Percentiles rank a stretch among this genome's conserved stretches.
Conservation (phyloP, 352 stramenopile genomes). For the Phytopythium oedochilum region DNA sequence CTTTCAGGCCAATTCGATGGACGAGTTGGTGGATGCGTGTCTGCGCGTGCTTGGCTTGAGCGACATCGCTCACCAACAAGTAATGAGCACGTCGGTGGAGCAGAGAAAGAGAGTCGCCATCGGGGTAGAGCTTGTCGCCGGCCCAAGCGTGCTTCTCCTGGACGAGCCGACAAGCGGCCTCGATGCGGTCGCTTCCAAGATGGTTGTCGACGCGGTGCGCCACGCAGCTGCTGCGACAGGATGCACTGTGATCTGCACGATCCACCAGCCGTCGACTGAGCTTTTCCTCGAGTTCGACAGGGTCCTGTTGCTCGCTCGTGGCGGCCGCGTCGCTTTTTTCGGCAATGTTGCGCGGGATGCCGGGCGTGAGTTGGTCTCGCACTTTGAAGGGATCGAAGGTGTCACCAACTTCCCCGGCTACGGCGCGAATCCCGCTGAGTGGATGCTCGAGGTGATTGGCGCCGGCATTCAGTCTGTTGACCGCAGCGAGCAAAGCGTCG, state of each 20-base stretch:
- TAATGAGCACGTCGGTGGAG: slow-evolving; percentile 26
- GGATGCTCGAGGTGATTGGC: too few species aligned
- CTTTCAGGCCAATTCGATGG: slow-evolving; percentile 22
- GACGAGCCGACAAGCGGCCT: slow-evolving; percentile 81
- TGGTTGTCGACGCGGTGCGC: slow-evolving; percentile 79
- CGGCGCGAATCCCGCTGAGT: slow-evolving; percentile 79
- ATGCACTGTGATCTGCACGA: background rate
- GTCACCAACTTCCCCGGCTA: slow-evolving; percentile 23
- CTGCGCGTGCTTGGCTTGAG: slow-evolving; percentile 19
- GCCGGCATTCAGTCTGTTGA: slow-evolving; percentile 14
- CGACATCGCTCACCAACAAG: slow-evolving; percentile 26
- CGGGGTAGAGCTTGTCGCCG: slow-evolving; percentile 66
- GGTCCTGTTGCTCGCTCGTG: background rate
- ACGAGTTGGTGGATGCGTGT: slow-evolving; percentile 25
- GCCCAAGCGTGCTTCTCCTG: slow-evolving; percentile 76
- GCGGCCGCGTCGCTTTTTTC: background rate
- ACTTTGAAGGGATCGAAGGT: slow-evolving; percentile 53
- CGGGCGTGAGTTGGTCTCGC: slow-evolving; percentile 23
- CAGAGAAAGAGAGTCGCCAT: slow-evolving; percentile 57
- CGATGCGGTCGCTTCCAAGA: slow-evolving; percentile 69
- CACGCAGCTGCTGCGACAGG: slow-evolving; percentile 52
- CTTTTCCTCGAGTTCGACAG: slow-evolving; percentile 4
- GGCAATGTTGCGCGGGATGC: background rate
- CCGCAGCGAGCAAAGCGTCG: background rate
- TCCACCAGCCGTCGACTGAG: slow-evolving; percentile 5